phyloP scores from a whole-genome alignment of 192 early-diverging fungal species.

The Thamnidium elegans region DNA sequence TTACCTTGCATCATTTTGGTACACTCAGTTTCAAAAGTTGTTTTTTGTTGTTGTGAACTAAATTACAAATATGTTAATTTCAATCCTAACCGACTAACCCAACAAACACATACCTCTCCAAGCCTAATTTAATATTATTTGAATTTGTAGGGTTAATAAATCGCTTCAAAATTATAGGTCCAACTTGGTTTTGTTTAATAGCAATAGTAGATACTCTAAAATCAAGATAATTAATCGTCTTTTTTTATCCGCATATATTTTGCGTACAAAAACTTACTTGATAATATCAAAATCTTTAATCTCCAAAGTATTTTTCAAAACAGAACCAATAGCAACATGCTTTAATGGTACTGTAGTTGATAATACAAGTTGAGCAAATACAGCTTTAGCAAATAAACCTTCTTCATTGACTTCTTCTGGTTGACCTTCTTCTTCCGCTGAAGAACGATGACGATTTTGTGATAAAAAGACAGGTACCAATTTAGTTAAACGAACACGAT shows the following conservation, averaged over 20 bases:
- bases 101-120: constrained; percentile 28
- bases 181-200: constrained; percentile 6
- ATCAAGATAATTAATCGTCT: not conserved
- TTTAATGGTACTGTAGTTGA: constrained; percentile 34
- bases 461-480: constrained; percentile 36
- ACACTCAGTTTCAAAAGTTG: constrained; percentile 5
- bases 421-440: constrained; percentile 26
- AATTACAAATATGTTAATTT: not conserved
- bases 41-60: constrained; percentile 18
- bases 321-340: constrained; percentile 46
- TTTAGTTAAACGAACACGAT: constrained; percentile 39
- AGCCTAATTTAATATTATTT: constrained; percentile 25
- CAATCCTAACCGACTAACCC: too few species aligned
- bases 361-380: constrained; percentile 38
- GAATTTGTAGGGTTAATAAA: constrained; percentile 6
- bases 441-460: not conserved
- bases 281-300: constrained; percentile 48
- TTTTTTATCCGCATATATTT: not conserved
- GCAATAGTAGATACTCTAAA: constrained; percentile 21
- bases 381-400: constrained; percentile 16
- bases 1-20: constrained; percentile 19
- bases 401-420: constrained; percentile 37
- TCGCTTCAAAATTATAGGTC: constrained; percentile 14
- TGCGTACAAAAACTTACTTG: constrained; percentile 38
- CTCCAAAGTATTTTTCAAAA: constrained; percentile 42